Percentiles rank a stretch among this genome's conserved stretches.
Conservation (phyloP, 2,329 filamentous ascomycete genomes). For the Paraphaeosphaeria sporulosa region DNA sequence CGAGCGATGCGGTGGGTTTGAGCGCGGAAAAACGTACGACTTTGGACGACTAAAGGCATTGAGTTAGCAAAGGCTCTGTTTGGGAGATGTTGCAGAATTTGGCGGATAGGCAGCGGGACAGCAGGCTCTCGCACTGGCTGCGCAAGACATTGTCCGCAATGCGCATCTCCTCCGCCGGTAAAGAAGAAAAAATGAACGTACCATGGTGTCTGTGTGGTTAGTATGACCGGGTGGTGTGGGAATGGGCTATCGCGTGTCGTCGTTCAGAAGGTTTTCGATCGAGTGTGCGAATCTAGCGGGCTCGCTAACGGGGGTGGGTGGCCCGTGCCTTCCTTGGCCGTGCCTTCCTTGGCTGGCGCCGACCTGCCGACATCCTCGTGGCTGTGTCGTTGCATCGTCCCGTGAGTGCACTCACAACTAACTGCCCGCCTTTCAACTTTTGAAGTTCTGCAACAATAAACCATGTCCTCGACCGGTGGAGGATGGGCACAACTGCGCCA, state of each 20-base stretch:
- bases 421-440: background rate
- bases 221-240: slow-evolving; percentile 45
- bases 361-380: background rate
- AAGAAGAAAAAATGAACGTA: slow-evolving; percentile 37
- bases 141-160: slow-evolving; percentile 17
- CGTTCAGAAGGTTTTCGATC: slow-evolving; percentile 26
- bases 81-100: slow-evolving; percentile 23
- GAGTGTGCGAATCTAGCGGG: slow-evolving; percentile 34
- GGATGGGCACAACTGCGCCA: slow-evolving; percentile 94
- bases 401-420: background rate
- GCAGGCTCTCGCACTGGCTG: slow-evolving; percentile 7
- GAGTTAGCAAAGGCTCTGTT: slow-evolving; percentile 37
- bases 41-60: slow-evolving; percentile 66
- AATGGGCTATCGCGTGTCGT: slow-evolving; percentile 49
- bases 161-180: slow-evolving; percentile 14
- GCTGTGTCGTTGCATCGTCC: slow-evolving; percentile 1
- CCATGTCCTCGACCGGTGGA: slow-evolving; percentile 51
- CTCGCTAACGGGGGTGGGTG: slow-evolving; percentile 6
- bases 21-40: slow-evolving; percentile 59
- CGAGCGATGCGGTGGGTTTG: slow-evolving; percentile 35
- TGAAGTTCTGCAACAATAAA: slow-evolving; percentile 9
- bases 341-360: slow-evolving; percentile 24
- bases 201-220: slow-evolving; percentile 49
- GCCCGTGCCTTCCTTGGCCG: slow-evolving; percentile 16
- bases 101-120: slow-evolving; percentile 29